Evolutionary conservation across 768 basidiomycete genomes (phyloP).

Genomic region (Paxillus ammoniavirescens): DNA sequence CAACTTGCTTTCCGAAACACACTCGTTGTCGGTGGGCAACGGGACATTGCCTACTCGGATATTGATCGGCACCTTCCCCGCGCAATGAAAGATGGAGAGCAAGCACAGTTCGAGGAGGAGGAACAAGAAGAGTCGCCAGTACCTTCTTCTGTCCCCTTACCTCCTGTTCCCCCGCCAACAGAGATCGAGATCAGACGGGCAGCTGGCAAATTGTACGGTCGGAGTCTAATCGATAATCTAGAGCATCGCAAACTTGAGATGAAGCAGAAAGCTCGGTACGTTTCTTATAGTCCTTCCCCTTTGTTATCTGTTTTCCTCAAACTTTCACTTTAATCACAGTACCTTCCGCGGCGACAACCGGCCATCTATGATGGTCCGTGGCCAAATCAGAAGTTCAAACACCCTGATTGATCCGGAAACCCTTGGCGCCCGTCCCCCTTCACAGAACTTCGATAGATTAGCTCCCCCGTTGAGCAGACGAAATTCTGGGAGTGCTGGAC

Average conservation of each 20-base stretch:
- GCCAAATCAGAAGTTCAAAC: conserved; percentile 48
- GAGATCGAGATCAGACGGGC: conserved; percentile 44
- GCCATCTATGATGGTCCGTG: conserved; percentile 91
- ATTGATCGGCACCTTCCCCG: conserved; percentile 62
- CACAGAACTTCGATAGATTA: conserved; percentile 45
- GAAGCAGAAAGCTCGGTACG: conserved; percentile 80
- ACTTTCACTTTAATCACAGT: conserved; percentile 38
- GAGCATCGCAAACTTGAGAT: conserved; percentile 81
- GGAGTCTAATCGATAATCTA: conserved; percentile 87
- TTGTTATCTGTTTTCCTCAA: background rate
- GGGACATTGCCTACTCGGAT: conserved; percentile 61
- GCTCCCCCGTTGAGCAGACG: conserved; percentile 43
- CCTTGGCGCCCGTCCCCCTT: conserved; percentile 48
- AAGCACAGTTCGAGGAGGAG: conserved; percentile 50
- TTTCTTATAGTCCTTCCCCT: background rate
- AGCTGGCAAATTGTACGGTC: conserved; percentile 82
- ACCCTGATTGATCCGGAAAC: conserved; percentile 75
- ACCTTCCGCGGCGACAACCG: conserved; percentile 86
- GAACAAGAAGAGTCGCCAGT: conserved; percentile 38
- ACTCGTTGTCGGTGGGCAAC: conserved; percentile 64
- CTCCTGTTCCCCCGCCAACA: conserved; percentile 29
- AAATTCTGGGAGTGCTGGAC: conserved; percentile 54
- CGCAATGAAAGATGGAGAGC: conserved; percentile 77
- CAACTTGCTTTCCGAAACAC: conserved; percentile 87
- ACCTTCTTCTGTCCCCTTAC: conserved; percentile 28